Percentiles rank a stretch among this genome's conserved stretches.
Conservation (phyloP, 495 filamentous ascomycete genomes). For the Xylaria castorea region DNA sequence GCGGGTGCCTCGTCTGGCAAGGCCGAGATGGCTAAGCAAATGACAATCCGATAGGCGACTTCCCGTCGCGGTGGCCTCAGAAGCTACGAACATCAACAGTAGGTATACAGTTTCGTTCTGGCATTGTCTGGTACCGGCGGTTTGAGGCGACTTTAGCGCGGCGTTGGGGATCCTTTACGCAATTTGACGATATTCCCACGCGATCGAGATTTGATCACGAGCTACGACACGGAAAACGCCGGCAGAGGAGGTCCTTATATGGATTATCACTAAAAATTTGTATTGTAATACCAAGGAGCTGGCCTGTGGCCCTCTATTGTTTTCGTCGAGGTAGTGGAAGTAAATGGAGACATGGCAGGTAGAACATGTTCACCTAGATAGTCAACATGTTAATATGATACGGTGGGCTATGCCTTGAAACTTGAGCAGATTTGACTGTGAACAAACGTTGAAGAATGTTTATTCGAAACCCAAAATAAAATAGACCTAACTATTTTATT, state of each 20-base stretch:
- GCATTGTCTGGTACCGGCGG: conserved; percentile 44
- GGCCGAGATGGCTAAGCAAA: conserved; percentile 85
- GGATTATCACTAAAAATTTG: conserved; percentile 28
- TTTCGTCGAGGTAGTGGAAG: neutral
- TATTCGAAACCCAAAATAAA: neutral
- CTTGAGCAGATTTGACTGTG: neutral
- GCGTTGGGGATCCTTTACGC: conserved; percentile 47
- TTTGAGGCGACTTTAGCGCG: conserved; percentile 52
- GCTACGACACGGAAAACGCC: conserved; percentile 37
- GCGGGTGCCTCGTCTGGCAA: conserved; percentile 62
- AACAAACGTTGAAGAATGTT: neutral
- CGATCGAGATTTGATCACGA: conserved; percentile 41
- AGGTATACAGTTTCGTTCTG: conserved; percentile 54
- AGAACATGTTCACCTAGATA: conserved; percentile 14
- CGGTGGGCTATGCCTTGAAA: neutral
- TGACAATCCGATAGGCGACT: conserved; percentile 85
- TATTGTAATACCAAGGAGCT: conserved; percentile 25
- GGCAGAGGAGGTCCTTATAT: conserved; percentile 26
- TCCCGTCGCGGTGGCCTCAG: conserved; percentile 27
- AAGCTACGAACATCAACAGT: conserved; percentile 50
- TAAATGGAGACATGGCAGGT: neutral
- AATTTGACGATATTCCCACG: conserved; percentile 32
- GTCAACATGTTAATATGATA: conserved; percentile 34
- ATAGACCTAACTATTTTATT: neutral
- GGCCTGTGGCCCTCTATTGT: conserved; percentile 14